These are phyloP conservation scores for Rhizopogon roseolus DNA, from an alignment of 768 basidiomycete species.

Conservation along the genomic window DNA sequence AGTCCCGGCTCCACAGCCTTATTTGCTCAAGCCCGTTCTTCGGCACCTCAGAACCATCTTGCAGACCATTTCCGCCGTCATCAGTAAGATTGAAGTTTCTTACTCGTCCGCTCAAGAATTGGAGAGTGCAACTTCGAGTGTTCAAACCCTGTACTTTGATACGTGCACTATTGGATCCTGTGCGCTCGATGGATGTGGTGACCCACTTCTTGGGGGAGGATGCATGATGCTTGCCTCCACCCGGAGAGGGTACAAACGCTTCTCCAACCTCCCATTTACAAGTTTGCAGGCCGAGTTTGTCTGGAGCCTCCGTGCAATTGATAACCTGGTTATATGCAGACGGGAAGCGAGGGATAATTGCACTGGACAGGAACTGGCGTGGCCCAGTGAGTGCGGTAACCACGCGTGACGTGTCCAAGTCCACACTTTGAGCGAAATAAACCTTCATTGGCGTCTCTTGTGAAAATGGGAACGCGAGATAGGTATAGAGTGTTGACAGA, in stretches of 20 bases:
- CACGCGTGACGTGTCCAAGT: conserved; percentile 32
- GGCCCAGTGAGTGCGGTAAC: conserved; percentile 44
- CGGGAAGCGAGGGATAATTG: conserved; percentile 47
- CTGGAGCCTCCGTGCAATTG: conserved; percentile 21
- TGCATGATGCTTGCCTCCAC: conserved; percentile 8
- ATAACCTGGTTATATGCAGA: conserved; percentile 38
- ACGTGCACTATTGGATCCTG: conserved; percentile 38
- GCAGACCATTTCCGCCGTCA: conserved; percentile 30
- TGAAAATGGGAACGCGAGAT: conserved; percentile 59
- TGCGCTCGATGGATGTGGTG: conserved; percentile 34
- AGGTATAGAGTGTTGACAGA: conserved; percentile 37
- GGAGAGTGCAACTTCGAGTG: conserved; percentile 59
- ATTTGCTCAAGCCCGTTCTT: conserved; percentile 33
- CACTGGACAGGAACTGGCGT: conserved; percentile 34
- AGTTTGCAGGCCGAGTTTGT: conserved; percentile 33
- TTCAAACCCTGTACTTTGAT: conserved; percentile 51
- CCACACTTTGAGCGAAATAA: conserved; percentile 62
- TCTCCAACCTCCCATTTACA: conserved; percentile 45
- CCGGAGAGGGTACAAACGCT: conserved; percentile 36
- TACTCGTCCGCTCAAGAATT: conserved; percentile 47
- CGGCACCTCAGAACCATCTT: conserved; percentile 36
- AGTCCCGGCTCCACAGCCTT: conserved; percentile 57
- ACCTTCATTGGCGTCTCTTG: conserved; percentile 58
- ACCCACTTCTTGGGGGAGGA: conserved; percentile 35
- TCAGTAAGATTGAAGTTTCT: conserved; percentile 36